Base-by-base conservation (phyloP, 306 rosid genomes). In the Morella rubra region DNA sequence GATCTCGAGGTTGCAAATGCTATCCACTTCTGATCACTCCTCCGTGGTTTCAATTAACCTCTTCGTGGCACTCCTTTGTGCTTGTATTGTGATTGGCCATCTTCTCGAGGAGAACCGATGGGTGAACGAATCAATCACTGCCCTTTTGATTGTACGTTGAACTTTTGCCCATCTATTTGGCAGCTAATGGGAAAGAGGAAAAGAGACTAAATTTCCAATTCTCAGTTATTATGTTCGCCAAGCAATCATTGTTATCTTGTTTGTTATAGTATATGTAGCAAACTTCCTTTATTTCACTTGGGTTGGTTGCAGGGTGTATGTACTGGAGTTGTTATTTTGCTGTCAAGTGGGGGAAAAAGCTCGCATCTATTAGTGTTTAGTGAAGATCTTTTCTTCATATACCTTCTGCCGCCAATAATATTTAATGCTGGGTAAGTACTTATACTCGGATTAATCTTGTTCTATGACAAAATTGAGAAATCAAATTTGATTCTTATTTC, bases 91-190 rank as follows among this genome's bases (percentile, higher is more conserved):
- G 67, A 76, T 95, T 74, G 99, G 99, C 8, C 97, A 92, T 87
- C 97, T 95, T 81, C 99, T 95, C 5, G 98, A 95, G 87, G 98
- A 95, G 91, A 84, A 86, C 78, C 90, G 96, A 0, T 95, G 99
- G 98, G 55, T 92, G 83, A 95, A 92, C 44, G 99, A 95, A 72
- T 95, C 97, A 6, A 92, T 92, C 84, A 95, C 99, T 4, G 97
- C 99, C 56, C 97, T 95, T 80, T 37, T 87, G 27, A 92, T 95
- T 58, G 99, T 95, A 85, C 86, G 98, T 85, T 71, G 75, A 32
- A 13, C 40, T 79, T 52, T 42, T 58, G 22, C 12, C 76, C 77
- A 19, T 44, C 32, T 19, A 75, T 73, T 51, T 41, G 42, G 5
- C 61, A 49, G 45, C 44, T 47, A 67, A 73, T 4, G 41, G 8